phyloP scores from a whole-genome alignment of 768 basidiomycete genomes.

The Phylloporus sp. region DNA sequence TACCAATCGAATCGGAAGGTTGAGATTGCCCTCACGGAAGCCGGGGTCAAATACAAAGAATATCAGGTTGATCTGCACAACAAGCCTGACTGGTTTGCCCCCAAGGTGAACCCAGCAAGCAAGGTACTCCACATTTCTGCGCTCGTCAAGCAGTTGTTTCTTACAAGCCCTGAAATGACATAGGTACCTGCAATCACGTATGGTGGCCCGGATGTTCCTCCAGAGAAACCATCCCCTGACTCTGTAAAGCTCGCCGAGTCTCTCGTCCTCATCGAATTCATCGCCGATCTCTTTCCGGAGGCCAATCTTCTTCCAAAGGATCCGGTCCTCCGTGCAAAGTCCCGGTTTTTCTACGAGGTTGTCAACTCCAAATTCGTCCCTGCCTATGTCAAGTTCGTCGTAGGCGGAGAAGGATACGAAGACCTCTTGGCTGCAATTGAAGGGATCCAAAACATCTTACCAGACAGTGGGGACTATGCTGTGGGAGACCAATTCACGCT shows the following conservation, averaged over 20 bases:
- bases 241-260: slow-evolving; percentile 63
- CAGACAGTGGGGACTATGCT: slow-evolving; percentile 38
- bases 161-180: background rate
- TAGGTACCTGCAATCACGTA: slow-evolving; percentile 43
- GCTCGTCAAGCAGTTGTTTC: background rate
- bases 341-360: slow-evolving; percentile 60
- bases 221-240: slow-evolving; percentile 55
- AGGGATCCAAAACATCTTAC: slow-evolving; percentile 48
- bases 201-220: slow-evolving; percentile 54
- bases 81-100: slow-evolving; percentile 69
- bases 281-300: slow-evolving; percentile 55
- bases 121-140: slow-evolving; percentile 42
- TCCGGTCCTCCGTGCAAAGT: slow-evolving; percentile 53
- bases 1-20: slow-evolving; percentile 31
- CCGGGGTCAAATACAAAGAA: slow-evolving; percentile 43
- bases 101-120: slow-evolving; percentile 60
- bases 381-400: slow-evolving; percentile 34
- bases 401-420: slow-evolving; percentile 39
- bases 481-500: slow-evolving; percentile 36
- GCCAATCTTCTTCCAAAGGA: slow-evolving; percentile 50
- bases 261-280: slow-evolving; percentile 60
- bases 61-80: slow-evolving; percentile 59
- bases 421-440: slow-evolving; percentile 43
- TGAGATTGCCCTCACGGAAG: slow-evolving; percentile 60
- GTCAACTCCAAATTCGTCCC: slow-evolving; percentile 45